Conservation (phyloP, 2,329 filamentous ascomycete species). For the Sporothrix inflata region DNA sequence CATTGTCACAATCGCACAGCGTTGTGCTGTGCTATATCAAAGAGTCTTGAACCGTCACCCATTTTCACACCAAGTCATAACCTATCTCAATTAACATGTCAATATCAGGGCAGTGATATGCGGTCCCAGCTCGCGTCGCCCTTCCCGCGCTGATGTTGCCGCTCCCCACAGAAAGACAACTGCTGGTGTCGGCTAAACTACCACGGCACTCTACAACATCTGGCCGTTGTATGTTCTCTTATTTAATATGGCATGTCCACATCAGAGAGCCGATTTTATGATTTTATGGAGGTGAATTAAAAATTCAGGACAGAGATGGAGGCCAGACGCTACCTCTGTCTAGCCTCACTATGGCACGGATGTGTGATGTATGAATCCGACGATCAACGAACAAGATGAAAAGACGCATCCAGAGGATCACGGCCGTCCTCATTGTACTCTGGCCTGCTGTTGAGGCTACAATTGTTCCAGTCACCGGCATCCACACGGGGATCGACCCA, state of each 20-base stretch:
- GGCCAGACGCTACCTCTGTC: neutral
- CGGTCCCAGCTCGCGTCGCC: neutral
- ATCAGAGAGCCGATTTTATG: neutral
- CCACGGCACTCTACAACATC: neutral
- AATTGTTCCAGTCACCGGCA: constrained; percentile 41
- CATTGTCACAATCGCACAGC: neutral
- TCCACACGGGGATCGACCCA: constrained; percentile 38
- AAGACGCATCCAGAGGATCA: too few relatives aligned
- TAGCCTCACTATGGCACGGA: too few relatives aligned
- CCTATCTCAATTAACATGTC: neutral
- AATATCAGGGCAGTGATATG: neutral
- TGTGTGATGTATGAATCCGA: neutral
- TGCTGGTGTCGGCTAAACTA: neutral
- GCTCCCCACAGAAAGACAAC: neutral
- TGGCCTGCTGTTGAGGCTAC: neutral
- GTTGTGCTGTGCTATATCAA: neutral
- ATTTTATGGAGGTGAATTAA: neutral
- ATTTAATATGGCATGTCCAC: neutral
- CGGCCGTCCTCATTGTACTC: neutral
- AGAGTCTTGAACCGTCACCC: neutral
- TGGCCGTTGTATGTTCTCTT: neutral
- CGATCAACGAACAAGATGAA: neutral
- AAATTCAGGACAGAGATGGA: neutral
- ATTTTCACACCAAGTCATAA: neutral
- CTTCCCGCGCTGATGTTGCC: neutral